Percentiles rank a stretch among this genome's conserved stretches.
Evolutionary conservation across 257 asterid genomes (phyloP).

Genomic region (Solanum commersonii): DNA sequence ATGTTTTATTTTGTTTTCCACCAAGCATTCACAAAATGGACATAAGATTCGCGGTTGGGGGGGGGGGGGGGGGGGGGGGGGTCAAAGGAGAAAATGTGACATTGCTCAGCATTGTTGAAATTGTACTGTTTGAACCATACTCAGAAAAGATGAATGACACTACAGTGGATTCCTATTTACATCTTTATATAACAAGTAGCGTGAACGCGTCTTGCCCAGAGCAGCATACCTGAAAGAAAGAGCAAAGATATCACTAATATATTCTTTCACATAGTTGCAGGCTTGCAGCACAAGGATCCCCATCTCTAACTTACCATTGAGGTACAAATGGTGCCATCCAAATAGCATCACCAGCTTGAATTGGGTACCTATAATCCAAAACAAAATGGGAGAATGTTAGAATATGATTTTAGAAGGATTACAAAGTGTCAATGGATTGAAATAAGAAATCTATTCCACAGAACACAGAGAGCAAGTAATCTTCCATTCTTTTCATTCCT

Average conservation of each 20-base stretch:
- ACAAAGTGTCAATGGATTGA: too few relatives aligned
- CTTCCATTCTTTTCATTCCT: too few relatives aligned
- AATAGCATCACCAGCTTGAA: conserved; percentile 85
- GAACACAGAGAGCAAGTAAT: too few relatives aligned
- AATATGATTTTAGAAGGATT: neutral
- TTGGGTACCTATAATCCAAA: conserved; percentile 69
- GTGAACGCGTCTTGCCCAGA: conserved; percentile 70
- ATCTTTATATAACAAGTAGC: conserved; percentile 85
- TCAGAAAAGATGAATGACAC: neutral
- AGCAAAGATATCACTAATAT: neutral
- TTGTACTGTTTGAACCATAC: neutral
- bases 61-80: too few relatives aligned
- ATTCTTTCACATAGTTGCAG: neutral
- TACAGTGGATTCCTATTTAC: conserved; percentile 74
- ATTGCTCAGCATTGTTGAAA: neutral
- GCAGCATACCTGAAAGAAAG: conserved; percentile 79
- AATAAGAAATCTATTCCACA: too few relatives aligned
- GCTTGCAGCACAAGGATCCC: neutral
- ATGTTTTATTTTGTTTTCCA: neutral
- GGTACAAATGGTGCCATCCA: conserved; percentile 99
- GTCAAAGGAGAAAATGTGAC: neutral
- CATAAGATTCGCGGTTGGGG: neutral
- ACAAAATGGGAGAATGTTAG: neutral
- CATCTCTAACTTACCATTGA: conserved; percentile 60
- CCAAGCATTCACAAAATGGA: neutral